Evolutionary conservation across 2,329 filamentous ascomycete genomes (phyloP).

Genomic region (Botrytis porri): DNA sequence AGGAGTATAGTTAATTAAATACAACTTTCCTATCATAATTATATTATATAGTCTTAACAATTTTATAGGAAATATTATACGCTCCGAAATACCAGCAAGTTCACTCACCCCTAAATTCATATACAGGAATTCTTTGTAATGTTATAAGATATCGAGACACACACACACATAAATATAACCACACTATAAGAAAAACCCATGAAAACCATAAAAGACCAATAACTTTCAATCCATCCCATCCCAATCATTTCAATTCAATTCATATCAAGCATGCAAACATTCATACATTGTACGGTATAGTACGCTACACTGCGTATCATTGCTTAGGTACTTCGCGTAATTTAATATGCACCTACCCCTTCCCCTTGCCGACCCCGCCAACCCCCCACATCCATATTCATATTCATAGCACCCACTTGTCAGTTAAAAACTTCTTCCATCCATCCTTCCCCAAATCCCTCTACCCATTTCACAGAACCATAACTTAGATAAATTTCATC

Average conservation of each 20-base stretch:
- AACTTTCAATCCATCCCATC: neutral
- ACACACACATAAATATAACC: too few species aligned
- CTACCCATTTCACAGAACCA: neutral
- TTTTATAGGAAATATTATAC: too few species aligned
- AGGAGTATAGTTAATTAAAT: too few species aligned
- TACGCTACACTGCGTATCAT: neutral
- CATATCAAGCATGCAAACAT: neutral
- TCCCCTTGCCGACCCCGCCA: too few species aligned
- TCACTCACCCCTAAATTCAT: too few species aligned
- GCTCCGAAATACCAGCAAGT: too few species aligned
- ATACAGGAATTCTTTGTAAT: too few species aligned
- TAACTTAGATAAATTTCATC: neutral
- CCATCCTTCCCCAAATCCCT: neutral
- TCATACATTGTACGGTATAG: neutral
- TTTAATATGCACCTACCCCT: neutral
- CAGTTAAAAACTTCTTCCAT: neutral
- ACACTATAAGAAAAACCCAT: neutral
- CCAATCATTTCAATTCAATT: neutral
- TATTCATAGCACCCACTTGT: neutral
- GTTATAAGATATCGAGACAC: too few species aligned
- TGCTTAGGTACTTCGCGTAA: neutral
- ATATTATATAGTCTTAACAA: too few species aligned
- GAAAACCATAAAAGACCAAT: neutral
- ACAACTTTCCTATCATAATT: too few species aligned
- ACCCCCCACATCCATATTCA: neutral